Percentiles rank a stretch among this genome's conserved stretches.
These are phyloP conservation scores for Aureobasidium leucospermi DNA, from an alignment of 2,329 filamentous ascomycete species.

Conservation along the genomic window DNA sequence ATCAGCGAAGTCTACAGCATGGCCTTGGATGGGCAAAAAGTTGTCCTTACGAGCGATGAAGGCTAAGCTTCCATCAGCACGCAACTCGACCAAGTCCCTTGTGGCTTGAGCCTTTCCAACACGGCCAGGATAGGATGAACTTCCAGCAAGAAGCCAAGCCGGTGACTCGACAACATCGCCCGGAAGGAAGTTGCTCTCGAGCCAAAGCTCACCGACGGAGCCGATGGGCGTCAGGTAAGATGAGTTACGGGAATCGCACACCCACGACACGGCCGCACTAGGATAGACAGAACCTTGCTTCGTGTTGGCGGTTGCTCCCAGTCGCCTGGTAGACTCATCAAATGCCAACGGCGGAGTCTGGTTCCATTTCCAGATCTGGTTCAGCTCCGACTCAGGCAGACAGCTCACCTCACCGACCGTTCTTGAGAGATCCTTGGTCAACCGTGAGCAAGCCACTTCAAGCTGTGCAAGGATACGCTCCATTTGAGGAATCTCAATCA, in stretches of 20 bases:
- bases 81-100: conserved; percentile 22
- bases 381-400: conserved; percentile 6
- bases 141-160: conserved; percentile 16
- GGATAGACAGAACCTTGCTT: conserved; percentile 7
- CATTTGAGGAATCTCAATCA: conserved; percentile 11
- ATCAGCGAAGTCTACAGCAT: conserved; percentile 34
- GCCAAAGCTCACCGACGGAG: conserved; percentile 15
- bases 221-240: conserved; percentile 33
- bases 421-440: conserved; percentile 6
- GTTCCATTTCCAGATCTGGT: conserved; percentile 15
- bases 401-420: conserved; percentile 8
- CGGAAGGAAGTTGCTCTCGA: conserved; percentile 10
- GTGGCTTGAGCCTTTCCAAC: conserved; percentile 16
- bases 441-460: conserved; percentile 6
- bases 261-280: conserved; percentile 19
- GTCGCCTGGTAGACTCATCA: not conserved
- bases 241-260: conserved; percentile 22
- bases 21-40: conserved; percentile 27
- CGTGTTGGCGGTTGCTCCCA: not conserved
- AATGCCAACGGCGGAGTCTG: not conserved
- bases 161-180: conserved; percentile 17
- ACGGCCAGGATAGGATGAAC: conserved; percentile 3
- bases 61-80: conserved; percentile 18
- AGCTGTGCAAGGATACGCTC: conserved; percentile 15
- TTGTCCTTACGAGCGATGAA: conserved; percentile 21